Evolutionary conservation across 2,329 filamentous ascomycete species (phyloP), one percentile per base, ranked within the genome.

Genomic region (Periconia macrospinosa): DNA sequence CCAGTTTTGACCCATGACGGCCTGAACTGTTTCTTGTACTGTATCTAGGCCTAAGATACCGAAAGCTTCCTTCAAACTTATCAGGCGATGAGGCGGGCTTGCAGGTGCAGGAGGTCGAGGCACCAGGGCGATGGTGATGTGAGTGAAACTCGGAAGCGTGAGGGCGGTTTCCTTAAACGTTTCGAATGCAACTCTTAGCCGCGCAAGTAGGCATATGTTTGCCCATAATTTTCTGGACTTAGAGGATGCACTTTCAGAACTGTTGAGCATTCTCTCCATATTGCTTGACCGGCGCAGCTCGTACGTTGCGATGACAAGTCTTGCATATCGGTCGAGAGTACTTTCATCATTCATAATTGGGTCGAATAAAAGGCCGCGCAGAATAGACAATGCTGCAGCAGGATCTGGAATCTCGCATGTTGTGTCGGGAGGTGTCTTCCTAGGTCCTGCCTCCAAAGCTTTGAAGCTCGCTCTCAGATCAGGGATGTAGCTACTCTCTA

Each of bases 141-240:
- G 19, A 23, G 49, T 23, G 53, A 63, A 63, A 45, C 58, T 63
- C 45, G 59, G 59, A 20, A 64, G 51, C 20, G 42, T 60, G 45
- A 58, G 45, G 42, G 58, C 53, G 49, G 56, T 58, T 9, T 64
- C 57, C 54, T 59, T 59, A 44, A 64, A 65, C 14, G 51, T 56
- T 30, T 65, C 30, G 43, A 63, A 63, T 40, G 57, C 56, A 42
- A 65, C 58, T 46, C 60, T 55, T 43, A 66, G 56, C 46, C 60
- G 53, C 15, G 63, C 58, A 47, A 66, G 48, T 43, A 63, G 49
- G 43, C 56, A 65, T 14, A 63, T 59, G 44, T 63, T 48, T 14
- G 58, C 15, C 63, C 57, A 64, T 27, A 66, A 53, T 2, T 30
- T 55, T 45, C 52, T 65, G 48, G 60, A 59, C 47, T 27, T 61